phyloP scores from a whole-genome alignment of 148 eudicot species.

The Fagopyrum tataricum region DNA sequence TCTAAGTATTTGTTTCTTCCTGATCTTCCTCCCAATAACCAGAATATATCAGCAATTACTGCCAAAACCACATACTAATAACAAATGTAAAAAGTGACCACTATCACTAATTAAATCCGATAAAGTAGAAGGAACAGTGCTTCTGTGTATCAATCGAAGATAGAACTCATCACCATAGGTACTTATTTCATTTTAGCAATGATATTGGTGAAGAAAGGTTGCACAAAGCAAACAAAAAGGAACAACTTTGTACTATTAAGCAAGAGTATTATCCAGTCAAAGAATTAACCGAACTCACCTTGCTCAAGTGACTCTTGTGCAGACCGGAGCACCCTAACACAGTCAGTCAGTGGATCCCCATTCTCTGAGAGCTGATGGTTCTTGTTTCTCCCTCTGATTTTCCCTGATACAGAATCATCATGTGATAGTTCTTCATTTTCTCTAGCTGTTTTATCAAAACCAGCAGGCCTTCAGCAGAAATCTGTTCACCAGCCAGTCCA shows the following conservation, averaged over 20 bases:
- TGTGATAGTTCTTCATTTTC: neutral
- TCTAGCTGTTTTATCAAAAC: constrained; percentile 17
- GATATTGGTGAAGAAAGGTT: neutral
- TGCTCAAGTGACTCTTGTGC: constrained; percentile 69
- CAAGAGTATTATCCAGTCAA: neutral
- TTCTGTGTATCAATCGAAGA: neutral
- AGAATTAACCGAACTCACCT: constrained; percentile 32
- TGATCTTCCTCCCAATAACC: neutral
- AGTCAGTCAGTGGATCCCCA: constrained; percentile 55
- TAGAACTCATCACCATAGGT: neutral
- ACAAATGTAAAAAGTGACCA: too few relatives aligned
- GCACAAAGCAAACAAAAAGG: neutral
- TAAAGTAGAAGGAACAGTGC: too few relatives aligned
- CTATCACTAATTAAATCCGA: too few relatives aligned
- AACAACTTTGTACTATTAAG: neutral
- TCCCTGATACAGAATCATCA: neutral
- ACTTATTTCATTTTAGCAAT: too few relatives aligned
- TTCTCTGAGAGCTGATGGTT: constrained; percentile 30
- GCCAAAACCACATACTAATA: neutral
- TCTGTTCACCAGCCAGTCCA: constrained; percentile 12
- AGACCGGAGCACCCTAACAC: constrained; percentile 49
- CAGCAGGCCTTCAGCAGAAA: constrained; percentile 15
- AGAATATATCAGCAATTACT: neutral
- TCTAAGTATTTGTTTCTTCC: neutral
- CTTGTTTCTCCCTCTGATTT: constrained; percentile 25